Percentiles rank a stretch among this genome's conserved stretches.
Conservation (phyloP, 768 basidiomycete species). For the Clavaria fumosa region DNA sequence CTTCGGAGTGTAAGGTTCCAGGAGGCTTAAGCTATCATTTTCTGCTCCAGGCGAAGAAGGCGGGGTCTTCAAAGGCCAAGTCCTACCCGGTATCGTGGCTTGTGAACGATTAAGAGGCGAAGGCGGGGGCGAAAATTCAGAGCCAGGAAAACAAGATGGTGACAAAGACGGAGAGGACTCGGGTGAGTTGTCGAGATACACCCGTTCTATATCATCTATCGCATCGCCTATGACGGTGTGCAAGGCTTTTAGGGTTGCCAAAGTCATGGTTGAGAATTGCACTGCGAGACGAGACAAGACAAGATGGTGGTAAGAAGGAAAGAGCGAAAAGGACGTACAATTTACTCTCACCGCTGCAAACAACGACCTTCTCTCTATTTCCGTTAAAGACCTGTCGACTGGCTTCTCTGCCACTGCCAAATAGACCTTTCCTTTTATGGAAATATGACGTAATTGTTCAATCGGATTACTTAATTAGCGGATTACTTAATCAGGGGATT, state of each 20-base stretch:
- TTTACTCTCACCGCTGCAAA: too few species aligned
- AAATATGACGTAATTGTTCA: too few species aligned
- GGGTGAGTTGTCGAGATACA: conserved; percentile 24
- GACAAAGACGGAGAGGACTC: conserved; percentile 12
- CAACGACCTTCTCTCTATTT: too few species aligned
- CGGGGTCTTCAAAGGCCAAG: not conserved
- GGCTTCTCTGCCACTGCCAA: too few species aligned
- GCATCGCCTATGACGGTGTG: conserved; percentile 54
- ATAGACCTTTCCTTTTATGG: too few species aligned
- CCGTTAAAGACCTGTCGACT: too few species aligned
- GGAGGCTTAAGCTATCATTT: not conserved
- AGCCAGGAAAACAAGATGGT: not conserved
- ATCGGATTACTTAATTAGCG: too few species aligned
- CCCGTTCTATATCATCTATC: conserved; percentile 48
- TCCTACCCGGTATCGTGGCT: not conserved
- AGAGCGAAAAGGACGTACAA: too few species aligned
- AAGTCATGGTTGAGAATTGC: conserved; percentile 39
- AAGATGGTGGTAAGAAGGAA: too few species aligned
- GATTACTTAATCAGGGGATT: too few species aligned
- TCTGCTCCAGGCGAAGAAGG: not conserved
- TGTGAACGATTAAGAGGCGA: not conserved
- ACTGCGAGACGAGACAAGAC: too few species aligned
- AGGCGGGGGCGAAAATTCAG: not conserved
- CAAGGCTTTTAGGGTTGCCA: conserved; percentile 46
- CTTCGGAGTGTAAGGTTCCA: not conserved